Evolutionary conservation across 2,329 filamentous ascomycete genomes (phyloP).

Genomic region (Fusarium sp.): DNA sequence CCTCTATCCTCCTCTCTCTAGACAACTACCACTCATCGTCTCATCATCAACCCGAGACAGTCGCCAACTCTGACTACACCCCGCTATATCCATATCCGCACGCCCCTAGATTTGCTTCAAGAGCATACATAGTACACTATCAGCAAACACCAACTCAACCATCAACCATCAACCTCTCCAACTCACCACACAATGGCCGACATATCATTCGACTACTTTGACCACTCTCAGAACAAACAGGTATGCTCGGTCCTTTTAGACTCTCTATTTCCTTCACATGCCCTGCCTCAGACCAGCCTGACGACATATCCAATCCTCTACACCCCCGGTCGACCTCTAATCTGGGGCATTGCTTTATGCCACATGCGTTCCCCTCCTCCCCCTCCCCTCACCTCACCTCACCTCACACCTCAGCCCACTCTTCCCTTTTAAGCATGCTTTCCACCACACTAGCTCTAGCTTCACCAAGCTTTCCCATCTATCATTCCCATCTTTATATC

Average conservation of each 20-base stretch:
- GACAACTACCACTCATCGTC: conserved; percentile 19
- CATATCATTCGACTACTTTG: conserved; percentile 47
- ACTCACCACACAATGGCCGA: conserved; percentile 40
- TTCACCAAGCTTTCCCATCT: conserved; percentile 21
- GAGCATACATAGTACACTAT: conserved; percentile 30
- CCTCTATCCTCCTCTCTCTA: conserved; percentile 11
- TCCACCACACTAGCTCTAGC: conserved; percentile 22
- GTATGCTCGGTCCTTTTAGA: conserved; percentile 35
- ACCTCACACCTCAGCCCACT: conserved; percentile 41
- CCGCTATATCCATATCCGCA: conserved; percentile 20
- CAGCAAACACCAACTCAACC: conserved; percentile 34
- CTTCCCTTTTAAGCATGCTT: conserved; percentile 34
- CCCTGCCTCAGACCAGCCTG: conserved; percentile 10
- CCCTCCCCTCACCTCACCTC: conserved; percentile 40
- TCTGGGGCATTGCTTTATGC: conserved; percentile 44
- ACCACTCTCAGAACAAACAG: conserved; percentile 45
- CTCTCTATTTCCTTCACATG: conserved; percentile 11
- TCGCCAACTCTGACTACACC: conserved; percentile 8
- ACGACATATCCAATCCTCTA: conserved; percentile 22
- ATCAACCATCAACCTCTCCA: conserved; percentile 34
- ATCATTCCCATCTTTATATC: conserved; percentile 38
- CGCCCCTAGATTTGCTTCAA: conserved; percentile 26
- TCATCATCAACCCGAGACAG: conserved; percentile 26
- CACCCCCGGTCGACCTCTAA: conserved; percentile 32
- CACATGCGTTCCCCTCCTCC: conserved; percentile 39